These are phyloP conservation scores for Eutrema yunnanense DNA, from an alignment of 345 rosid species.

Conservation along the genomic window DNA sequence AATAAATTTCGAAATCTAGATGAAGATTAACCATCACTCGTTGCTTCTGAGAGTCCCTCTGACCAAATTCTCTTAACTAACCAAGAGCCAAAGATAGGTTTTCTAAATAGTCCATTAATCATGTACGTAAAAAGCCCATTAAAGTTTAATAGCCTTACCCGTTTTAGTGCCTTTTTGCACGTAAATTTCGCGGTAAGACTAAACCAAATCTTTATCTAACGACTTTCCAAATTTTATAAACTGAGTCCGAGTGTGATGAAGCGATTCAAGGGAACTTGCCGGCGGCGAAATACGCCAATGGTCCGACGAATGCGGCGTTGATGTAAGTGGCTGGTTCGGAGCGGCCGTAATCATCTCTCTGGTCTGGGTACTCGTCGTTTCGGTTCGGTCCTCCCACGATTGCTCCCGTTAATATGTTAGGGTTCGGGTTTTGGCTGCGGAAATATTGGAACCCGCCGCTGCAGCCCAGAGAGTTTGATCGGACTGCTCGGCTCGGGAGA, in stretches of 20 bases:
- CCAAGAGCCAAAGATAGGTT: background rate
- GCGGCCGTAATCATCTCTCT: conserved; percentile 39
- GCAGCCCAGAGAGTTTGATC: conserved; percentile 39
- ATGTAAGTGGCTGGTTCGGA: conserved; percentile 63
- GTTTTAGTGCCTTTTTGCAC: background rate
- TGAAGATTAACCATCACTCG: no score
- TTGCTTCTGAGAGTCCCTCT: no score
- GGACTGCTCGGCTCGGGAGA: conserved; percentile 46
- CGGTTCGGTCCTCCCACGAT: conserved; percentile 70
- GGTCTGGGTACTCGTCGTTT: conserved; percentile 49
- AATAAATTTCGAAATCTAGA: background rate
- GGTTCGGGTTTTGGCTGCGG: conserved; percentile 37
- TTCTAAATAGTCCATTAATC: background rate
- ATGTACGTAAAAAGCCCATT: background rate
- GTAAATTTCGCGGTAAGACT: background rate
- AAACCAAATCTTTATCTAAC: background rate
- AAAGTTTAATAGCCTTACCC: background rate
- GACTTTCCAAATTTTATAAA: background rate
- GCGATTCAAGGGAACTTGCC: background rate
- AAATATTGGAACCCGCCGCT: conserved; percentile 45
- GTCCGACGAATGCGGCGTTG: conserved; percentile 60
- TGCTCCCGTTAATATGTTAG: conserved; percentile 65
- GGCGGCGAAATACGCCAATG: conserved; percentile 47
- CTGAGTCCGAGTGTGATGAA: no score
- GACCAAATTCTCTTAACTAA: no score